Conservation (phyloP, 1,284 basidiomycete genomes). For the Ceratorhiza oryzae-sativae region DNA sequence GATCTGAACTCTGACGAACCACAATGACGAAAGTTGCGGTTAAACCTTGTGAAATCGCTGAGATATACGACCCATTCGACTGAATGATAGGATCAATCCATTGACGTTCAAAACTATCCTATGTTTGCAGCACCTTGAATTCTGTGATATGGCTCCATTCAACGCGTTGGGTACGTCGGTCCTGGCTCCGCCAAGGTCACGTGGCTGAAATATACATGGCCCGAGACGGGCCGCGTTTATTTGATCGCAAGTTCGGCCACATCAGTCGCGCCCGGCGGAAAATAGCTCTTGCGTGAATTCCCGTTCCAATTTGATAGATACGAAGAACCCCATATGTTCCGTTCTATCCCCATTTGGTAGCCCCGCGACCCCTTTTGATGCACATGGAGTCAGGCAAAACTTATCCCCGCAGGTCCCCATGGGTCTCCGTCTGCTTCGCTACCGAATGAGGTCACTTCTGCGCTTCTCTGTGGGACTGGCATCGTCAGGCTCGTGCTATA, state of each 20-base stretch:
- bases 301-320: constrained; percentile 14
- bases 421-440: constrained; percentile 27
- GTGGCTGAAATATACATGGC: background rate
- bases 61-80: too few relatives aligned
- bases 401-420: background rate
- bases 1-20: too few relatives aligned
- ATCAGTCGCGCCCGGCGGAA: background rate
- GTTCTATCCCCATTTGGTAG: constrained; percentile 11
- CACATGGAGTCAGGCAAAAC: background rate
- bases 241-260: background rate
- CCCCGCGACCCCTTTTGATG: background rate
- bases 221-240: constrained; percentile 2
- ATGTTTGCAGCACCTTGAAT: too few relatives aligned
- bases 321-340: background rate
- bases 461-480: constrained; percentile 33
- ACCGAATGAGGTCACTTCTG: constrained; percentile 25
- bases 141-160: too few relatives aligned
- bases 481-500: background rate
- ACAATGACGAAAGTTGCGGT: too few relatives aligned
- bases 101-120: too few relatives aligned
- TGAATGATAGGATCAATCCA: too few relatives aligned
- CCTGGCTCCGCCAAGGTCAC: too few relatives aligned
- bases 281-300: constrained; percentile 9
- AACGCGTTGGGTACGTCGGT: too few relatives aligned
- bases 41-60: too few relatives aligned